Evolutionary conservation across 192 early-diverging fungal species (phyloP), one percentile per base, ranked within the genome.

Genomic region (Backusella sp.): DNA sequence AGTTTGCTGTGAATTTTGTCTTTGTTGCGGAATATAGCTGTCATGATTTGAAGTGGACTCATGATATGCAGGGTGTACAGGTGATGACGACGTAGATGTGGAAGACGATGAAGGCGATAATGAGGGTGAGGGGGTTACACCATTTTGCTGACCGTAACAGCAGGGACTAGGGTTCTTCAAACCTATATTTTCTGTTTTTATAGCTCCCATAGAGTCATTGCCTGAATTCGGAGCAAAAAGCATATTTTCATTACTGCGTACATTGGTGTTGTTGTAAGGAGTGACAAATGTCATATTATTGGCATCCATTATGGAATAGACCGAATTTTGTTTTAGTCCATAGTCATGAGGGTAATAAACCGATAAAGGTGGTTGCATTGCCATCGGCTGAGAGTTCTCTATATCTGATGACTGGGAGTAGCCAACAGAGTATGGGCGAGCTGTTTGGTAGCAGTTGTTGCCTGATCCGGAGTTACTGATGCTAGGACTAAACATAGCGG

Each of bases 41-140:
- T n/a, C 37, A 39, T 69, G 35, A 11, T 23, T 71, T 44, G 41
- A 46, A 32, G 28, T 39, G n/a, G 70, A 49, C 23, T 46, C 70
- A 71, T 71, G 70, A 44, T 71, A 71, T 28, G 28, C 70, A 46
- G 70, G 70, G 42, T 71, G 70, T 49, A 49, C 41, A 49, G 70
- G 70, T 71, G 70, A 71, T 71, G 70, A 71, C 26, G 44, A 46
- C 19, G 70, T 44, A 30, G 70, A 71, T 44, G 70, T 71, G 15
- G 70, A 71, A 7, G 70, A 71, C 26, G 70, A 71, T 28, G 70
- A 71, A 49, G 70, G 70, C 30, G 70, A 71, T 71, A 71, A 49
- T 15, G 70, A 71, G 26, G 70, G 70, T 28, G 70, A 71, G 21
- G 70, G 28, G 11, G 17, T 32, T 17, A 46, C 42, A 30, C 23